These are phyloP conservation scores for Pneumocystis oryctolagi DNA, from an alignment of 1,139 yeast genomes.

Conservation along the genomic window DNA sequence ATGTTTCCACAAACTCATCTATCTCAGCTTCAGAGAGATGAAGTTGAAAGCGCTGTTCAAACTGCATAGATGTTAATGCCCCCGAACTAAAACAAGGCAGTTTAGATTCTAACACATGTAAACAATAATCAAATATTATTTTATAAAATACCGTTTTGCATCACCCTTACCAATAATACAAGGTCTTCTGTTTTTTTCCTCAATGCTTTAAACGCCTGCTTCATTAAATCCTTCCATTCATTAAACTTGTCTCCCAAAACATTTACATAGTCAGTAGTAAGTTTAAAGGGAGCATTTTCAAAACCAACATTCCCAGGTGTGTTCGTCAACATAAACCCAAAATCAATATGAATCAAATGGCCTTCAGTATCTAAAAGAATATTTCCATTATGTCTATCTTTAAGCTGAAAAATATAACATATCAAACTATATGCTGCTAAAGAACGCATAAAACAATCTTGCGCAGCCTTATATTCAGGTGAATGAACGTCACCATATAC, in stretches of 20 bases:
- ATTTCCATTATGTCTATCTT: conserved; percentile 93
- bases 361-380: conserved; percentile 90
- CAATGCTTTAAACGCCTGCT: conserved; percentile 55
- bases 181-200: conserved; percentile 60
- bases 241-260: conserved; percentile 52
- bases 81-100: conserved; percentile 89
- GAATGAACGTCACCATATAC: conserved; percentile 38
- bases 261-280: conserved; percentile 77
- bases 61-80: conserved; percentile 58
- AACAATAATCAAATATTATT: neutral
- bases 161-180: conserved; percentile 69
- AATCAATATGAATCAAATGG: conserved; percentile 87
- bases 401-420: conserved; percentile 76
- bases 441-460: conserved; percentile 67
- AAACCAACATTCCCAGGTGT: conserved; percentile 94
- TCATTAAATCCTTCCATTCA: conserved; percentile 46
- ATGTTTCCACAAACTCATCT: conserved; percentile 59
- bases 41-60: conserved; percentile 67
- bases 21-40: conserved; percentile 59
- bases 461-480: conserved; percentile 49
- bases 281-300: conserved; percentile 92
- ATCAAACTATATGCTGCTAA: conserved; percentile 80
- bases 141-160: conserved; percentile 41
- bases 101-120: conserved; percentile 38
- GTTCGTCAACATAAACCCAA: conserved; percentile 80